Evolutionary conservation across 2,329 filamentous ascomycete species (phyloP).

Genomic region (Fusarium sp.): DNA sequence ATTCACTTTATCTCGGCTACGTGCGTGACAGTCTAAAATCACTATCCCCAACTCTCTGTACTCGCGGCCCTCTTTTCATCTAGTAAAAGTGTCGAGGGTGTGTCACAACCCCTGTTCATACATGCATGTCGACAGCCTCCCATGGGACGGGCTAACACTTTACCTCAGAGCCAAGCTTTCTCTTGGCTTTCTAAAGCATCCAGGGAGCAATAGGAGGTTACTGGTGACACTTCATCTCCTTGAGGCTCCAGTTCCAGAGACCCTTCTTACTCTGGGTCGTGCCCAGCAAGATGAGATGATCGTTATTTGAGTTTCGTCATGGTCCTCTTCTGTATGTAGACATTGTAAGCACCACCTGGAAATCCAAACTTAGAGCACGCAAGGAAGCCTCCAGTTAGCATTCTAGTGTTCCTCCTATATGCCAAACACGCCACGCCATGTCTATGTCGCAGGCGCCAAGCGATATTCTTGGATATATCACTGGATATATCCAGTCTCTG

Average conservation of each 20-base stretch:
- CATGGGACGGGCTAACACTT: slow-evolving; percentile 27
- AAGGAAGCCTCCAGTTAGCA: background rate
- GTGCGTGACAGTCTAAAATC: too few species aligned
- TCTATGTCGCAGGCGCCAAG: background rate
- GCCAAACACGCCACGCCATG: background rate
- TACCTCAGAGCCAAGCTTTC: slow-evolving; percentile 41
- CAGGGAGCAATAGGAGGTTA: slow-evolving; percentile 29
- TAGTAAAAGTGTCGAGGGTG: slow-evolving; percentile 1
- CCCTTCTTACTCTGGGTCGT: background rate
- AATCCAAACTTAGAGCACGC: slow-evolving; percentile 10
- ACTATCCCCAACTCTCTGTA: background rate
- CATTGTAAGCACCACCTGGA: background rate
- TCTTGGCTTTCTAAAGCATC: slow-evolving; percentile 21
- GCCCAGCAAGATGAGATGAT: background rate
- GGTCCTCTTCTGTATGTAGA: slow-evolving; percentile 1
- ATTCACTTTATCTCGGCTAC: too few species aligned
- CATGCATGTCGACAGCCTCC: slow-evolving; percentile 8
- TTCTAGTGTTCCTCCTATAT: slow-evolving; percentile 9
- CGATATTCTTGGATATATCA: background rate
- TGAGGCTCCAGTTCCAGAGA: slow-evolving; percentile 1
- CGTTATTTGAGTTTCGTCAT: slow-evolving; percentile 11
- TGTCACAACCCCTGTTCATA: slow-evolving; percentile 24
- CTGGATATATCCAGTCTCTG: background rate
- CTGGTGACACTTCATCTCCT: slow-evolving; percentile 26
- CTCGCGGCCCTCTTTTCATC: slow-evolving; percentile 40